A percentile compares a stretch with the other conserved stretches of the same genome.
These are phyloP conservation scores for Fraxinus anomala DNA, from an alignment of 257 asterid genomes.

Conservation along the genomic window DNA sequence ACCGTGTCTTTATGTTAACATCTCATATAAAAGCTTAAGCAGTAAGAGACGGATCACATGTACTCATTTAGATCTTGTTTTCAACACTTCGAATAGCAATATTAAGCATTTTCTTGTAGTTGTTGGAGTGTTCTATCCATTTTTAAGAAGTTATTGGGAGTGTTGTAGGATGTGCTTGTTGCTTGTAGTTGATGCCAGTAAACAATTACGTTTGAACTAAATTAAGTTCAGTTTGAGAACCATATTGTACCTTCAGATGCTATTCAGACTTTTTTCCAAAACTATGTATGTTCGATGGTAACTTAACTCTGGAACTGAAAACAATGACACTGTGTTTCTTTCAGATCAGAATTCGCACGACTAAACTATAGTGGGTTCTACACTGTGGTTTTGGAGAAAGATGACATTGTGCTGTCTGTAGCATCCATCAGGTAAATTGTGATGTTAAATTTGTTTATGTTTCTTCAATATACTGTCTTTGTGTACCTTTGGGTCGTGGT, in stretches of 20 bases:
- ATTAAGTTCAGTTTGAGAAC: not conserved
- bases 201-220: not conserved
- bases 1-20: not conserved
- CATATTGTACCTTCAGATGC: not conserved
- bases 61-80: not conserved
- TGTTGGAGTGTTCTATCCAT: not conserved
- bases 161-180: not conserved
- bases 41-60: not conserved
- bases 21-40: not conserved
- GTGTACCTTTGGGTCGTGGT: not conserved
- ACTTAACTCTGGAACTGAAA: not conserved
- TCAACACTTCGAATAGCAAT: not conserved
- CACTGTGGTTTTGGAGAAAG: conserved; percentile 59
- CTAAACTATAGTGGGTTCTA: conserved; percentile 56
- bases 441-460: not conserved
- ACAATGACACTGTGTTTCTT: conserved; percentile 12
- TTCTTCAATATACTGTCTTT: not conserved
- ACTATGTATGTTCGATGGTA: not conserved
- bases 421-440: conserved; percentile 61
- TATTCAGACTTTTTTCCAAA: conserved; percentile 1
- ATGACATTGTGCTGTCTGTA: conserved; percentile 48
- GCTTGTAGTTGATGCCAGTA: not conserved
- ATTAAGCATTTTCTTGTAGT: not conserved
- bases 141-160: not conserved
- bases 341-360: conserved; percentile 56